Evolutionary conservation across 805 yeast genomes (phyloP), one percentile per base, ranked within the genome.

Genomic region (Candida gorgasii): DNA sequence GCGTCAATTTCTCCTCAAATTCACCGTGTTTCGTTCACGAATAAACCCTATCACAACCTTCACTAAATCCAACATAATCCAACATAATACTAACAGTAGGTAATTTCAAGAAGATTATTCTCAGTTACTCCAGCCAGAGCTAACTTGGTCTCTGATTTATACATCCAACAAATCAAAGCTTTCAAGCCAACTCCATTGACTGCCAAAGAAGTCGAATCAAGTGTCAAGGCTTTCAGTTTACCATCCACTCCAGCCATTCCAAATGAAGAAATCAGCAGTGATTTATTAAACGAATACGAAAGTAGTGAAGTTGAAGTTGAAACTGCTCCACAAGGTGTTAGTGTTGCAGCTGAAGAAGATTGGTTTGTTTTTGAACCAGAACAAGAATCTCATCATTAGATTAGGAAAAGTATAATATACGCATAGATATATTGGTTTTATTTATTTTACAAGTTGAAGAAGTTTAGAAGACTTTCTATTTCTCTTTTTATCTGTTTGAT

Each of bases 161-260:
- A 90, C 75, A 71, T 92, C 61, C 81, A 78, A 65, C 96, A 90
- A 69, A 75, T 93, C 69, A 87, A 84, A 74, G 80, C 81, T 49
- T 90, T 87, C 82, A 89, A 89, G 76, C 90, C 96, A 62, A 78
- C 84, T 46, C 81, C 89, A 47, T 62, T 84, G 42, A 69, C 85
- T 45, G 80, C 86, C 46, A 73, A 78, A 52, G 95, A 86, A 54
- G 84, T 92, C 49, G 89, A 82, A 58, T 78, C 80, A 51, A 77
- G 84, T 52, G 92, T 89, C 54, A 82, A 84, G 70, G 80, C 86
- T 56, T 93, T 96, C 93, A 67, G 75, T 48, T 72, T 81, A 50
- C 98, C 98, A 58, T 65, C 76, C 49, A 79, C 89, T 54, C 95
- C 98, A 56, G 65, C 79, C 52, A 65, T 73, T 36, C 97, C 97